These are phyloP conservation scores for Backusella parvicylindrica DNA, from an alignment of 192 early-diverging fungal species.

Conservation along the genomic window DNA sequence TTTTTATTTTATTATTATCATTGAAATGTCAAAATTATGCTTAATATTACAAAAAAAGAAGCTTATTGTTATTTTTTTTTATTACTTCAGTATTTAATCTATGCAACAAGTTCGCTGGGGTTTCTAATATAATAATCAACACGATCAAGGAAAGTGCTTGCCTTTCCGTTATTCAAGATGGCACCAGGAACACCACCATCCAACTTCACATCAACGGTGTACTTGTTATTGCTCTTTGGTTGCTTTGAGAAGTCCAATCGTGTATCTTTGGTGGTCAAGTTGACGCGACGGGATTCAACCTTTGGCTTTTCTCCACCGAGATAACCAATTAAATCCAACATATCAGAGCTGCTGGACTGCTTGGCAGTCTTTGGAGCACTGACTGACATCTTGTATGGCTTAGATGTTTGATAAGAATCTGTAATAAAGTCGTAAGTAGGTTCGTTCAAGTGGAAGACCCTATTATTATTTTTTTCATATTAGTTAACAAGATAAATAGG, in stretches of 20 bases:
- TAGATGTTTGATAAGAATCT: conserved; percentile 20
- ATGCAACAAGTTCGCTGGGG: conserved; percentile 45
- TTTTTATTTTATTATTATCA: not conserved
- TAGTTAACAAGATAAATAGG: not conserved
- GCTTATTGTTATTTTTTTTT: not conserved
- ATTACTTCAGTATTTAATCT: not conserved
- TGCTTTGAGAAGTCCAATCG: conserved; percentile 27
- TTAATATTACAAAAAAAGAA: not conserved
- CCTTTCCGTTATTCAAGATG: conserved; percentile 36
- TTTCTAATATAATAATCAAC: conserved; percentile 49
- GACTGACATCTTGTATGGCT: conserved; percentile 28
- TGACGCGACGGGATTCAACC: conserved; percentile 26
- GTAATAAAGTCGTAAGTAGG: conserved; percentile 31
- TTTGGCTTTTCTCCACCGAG: conserved; percentile 34
- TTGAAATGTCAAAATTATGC: not conserved
- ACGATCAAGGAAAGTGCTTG: conserved; percentile 44
- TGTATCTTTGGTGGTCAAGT: conserved; percentile 32
- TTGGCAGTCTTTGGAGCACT: not conserved
- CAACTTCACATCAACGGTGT: conserved; percentile 41
- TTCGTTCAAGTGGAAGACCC: conserved; percentile 85
- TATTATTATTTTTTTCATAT: conserved; percentile 6
- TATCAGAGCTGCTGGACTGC: not conserved
- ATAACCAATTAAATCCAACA: conserved; percentile 46
- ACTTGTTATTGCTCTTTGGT: conserved; percentile 26
- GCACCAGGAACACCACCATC: conserved; percentile 35